Evolutionary conservation across 768 basidiomycete species (phyloP), one percentile per base, ranked within the genome.

Genomic region (Hypholoma fasciculare): DNA sequence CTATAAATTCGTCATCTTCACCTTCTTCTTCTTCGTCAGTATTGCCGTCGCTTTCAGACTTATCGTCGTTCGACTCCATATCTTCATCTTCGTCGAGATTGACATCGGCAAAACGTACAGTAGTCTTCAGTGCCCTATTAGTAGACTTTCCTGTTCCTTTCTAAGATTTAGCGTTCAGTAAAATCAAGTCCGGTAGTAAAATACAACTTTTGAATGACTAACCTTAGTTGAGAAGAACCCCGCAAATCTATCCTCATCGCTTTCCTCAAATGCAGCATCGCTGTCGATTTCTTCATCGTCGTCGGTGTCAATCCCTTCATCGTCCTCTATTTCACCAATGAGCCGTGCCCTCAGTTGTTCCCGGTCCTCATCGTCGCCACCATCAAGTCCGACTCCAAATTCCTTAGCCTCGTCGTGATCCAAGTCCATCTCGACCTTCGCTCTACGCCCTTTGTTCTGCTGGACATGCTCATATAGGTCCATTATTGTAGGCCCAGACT

Each of bases 281-380:
- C 87, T 89, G 59, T 92, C 90, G 46, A 94, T 83, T 59, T 94
- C 92, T 66, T 94, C 92, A 66, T 95, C 93, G 61, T 95, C 90
- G 1, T 74, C 85, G 59, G 82, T 84, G 36, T 78, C 85, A 62
- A 92, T 79, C 60, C 66, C 71, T 57, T 84, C 78, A 46, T 78
- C 76, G 34, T 85, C 85, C 12, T 71, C 78, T 37, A 78, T 70
- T 60, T 83, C 82, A 6, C 79, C 82, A 50, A 85, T 74, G 48
- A 90, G 66, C 61, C 82, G 75, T 16, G 85, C 76, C 30, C 66
- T 65, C 42, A 77, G 53, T 52, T 72, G 73, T 53, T 76, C 69
- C 61, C 66, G 71, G 47, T 78, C 69, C 30, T 75, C 74, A 11
- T 79, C 76, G 43, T 76, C 76, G 42, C 59, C 67, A 40, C 76